Conservation (phyloP, 441 rosid genomes). For the Gossypium gossypioides region DNA sequence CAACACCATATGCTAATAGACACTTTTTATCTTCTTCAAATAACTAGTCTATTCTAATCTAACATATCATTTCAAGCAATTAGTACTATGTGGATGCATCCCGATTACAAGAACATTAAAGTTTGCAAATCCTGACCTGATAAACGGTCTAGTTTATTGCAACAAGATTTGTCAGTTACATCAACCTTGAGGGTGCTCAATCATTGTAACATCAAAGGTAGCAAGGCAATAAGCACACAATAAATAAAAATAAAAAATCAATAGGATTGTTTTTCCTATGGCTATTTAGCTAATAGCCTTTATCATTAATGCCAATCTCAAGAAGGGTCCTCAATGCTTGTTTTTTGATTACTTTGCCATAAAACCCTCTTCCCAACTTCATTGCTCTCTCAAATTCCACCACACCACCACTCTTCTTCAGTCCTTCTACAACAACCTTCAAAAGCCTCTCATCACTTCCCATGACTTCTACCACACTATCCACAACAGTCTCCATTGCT, state of each 20-base stretch:
- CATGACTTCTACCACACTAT: conserved; percentile 48
- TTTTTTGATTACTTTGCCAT: conserved; percentile 64
- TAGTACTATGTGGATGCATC: too few species aligned
- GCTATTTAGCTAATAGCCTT: conserved; percentile 19
- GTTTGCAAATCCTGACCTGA: not conserved
- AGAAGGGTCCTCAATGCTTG: conserved; percentile 57
- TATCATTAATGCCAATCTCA: conserved; percentile 19
- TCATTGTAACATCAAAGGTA: not conserved
- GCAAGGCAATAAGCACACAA: not conserved
- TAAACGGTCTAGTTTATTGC: not conserved
- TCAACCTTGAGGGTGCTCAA: not conserved
- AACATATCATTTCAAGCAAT: not conserved
- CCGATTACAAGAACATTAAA: not conserved
- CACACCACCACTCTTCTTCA: conserved; percentile 25
- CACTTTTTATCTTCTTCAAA: too few species aligned
- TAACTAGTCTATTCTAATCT: not conserved
- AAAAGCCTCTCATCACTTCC: conserved; percentile 66
- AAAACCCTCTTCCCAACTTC: conserved; percentile 50
- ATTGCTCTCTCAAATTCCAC: conserved; percentile 44
- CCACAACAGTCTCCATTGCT: conserved; percentile 39
- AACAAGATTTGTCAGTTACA: not conserved
- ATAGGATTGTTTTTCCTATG: not conserved
- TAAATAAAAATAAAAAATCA: not conserved
- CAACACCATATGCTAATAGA: not conserved
- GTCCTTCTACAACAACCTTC: conserved; percentile 34